phyloP scores from a whole-genome alignment of 2,329 filamentous ascomycete species.

The Paracoccidioides lutzii region DNA sequence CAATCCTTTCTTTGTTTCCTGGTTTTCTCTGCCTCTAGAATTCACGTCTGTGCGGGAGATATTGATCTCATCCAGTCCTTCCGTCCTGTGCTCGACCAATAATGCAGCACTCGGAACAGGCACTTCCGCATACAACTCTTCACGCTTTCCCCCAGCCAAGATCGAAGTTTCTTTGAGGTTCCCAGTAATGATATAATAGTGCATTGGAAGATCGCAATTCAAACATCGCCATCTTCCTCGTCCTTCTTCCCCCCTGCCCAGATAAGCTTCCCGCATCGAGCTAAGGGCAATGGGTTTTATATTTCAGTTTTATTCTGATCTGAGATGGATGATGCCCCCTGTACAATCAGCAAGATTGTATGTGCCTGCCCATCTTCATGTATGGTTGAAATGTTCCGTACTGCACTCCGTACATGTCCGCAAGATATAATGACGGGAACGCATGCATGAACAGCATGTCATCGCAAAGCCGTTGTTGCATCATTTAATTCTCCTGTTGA shows the following conservation, averaged over 20 bases:
- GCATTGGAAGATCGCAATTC: conserved; percentile 1
- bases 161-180: no score
- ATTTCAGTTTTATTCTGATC: no score
- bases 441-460: neutral
- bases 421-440: neutral
- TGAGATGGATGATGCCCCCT: no score
- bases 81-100: no score
- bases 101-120: no score
- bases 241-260: no score
- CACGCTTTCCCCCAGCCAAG: no score
- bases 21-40: no score
- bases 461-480: neutral
- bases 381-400: neutral
- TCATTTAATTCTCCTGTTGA: neutral
- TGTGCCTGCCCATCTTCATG: neutral
- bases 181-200: neutral
- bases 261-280: neutral
- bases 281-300: neutral
- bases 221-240: neutral
- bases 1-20: no score
- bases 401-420: neutral
- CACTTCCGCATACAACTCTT: no score
- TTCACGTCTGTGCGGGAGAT: no score
- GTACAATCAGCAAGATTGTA: neutral
- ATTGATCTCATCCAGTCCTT: no score